Percentiles rank a stretch among this genome's conserved stretches.
phyloP scores from a whole-genome alignment of 225 moss, liverwort and hornwort genomes.

The Physcomitrium patens region DNA sequence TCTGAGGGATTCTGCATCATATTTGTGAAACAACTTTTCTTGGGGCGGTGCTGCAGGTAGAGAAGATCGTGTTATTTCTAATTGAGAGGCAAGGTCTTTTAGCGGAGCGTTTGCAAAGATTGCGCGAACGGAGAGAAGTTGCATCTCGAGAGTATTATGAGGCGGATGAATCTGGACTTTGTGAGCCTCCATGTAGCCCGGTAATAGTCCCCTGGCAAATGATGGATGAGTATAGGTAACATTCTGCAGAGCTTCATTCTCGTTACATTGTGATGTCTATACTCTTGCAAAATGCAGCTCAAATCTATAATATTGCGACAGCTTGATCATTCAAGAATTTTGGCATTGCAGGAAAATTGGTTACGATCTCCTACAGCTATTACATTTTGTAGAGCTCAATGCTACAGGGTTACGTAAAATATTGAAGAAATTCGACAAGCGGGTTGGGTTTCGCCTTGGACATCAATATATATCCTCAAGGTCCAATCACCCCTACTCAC shows the following conservation, averaged over 20 bases:
- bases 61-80: conserved; percentile 87
- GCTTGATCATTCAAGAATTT: no score
- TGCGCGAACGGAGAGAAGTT: conserved; percentile 48
- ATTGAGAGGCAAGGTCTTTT: conserved; percentile 85
- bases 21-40: background rate
- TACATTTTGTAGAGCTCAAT: conserved; percentile 86
- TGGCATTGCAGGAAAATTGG: conserved; percentile 35
- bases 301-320: no score
- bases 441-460: conserved; percentile 77
- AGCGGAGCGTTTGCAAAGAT: conserved; percentile 74
- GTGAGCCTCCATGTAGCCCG: conserved; percentile 34
- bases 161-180: conserved; percentile 26
- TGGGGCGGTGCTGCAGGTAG: conserved; percentile 53
- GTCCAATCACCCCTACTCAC: conserved; percentile 94
- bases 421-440: conserved; percentile 90
- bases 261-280: no score
- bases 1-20: background rate
- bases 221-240: no score
- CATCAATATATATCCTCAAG: conserved; percentile 90
- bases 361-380: conserved; percentile 67
- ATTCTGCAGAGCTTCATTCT: no score
- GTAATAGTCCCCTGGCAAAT: no score
- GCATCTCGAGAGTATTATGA: conserved; percentile 43
- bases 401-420: conserved; percentile 93
- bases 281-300: no score